Conservation (phyloP, 1,284 basidiomycete species). For the Puccinia polysora region DNA sequence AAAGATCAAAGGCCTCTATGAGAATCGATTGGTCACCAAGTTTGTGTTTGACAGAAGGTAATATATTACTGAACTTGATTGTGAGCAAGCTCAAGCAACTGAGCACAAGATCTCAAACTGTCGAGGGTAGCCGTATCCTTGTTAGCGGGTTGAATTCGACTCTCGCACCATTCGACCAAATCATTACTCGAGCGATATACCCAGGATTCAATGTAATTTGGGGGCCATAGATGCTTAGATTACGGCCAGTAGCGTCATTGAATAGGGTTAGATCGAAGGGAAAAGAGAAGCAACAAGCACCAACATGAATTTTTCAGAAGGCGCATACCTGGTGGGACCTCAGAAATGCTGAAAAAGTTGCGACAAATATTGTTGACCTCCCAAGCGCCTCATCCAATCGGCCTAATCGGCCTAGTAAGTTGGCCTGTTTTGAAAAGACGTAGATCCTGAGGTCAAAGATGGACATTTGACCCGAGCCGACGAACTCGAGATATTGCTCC, state of each 20-base stretch:
- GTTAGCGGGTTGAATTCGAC: slow-evolving; percentile 65
- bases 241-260: slow-evolving; percentile 1
- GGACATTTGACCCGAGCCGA: slow-evolving; percentile 82
- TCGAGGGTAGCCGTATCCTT: slow-evolving; percentile 47
- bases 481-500: slow-evolving; percentile 83
- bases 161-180: slow-evolving; percentile 75
- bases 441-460: slow-evolving; percentile 92
- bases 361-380: slow-evolving; percentile 69
- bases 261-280: neutral
- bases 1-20: neutral
- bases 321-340: slow-evolving; percentile 68
- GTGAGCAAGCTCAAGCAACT: slow-evolving; percentile 73
- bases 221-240: slow-evolving; percentile 18
- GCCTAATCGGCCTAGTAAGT: slow-evolving; percentile 68
- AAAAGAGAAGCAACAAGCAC: neutral
- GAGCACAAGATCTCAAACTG: slow-evolving; percentile 61
- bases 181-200: slow-evolving; percentile 84
- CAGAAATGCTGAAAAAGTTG: slow-evolving; percentile 71
- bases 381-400: slow-evolving; percentile 65
- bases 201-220: slow-evolving; percentile 67
- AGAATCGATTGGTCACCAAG: slow-evolving; percentile 2
- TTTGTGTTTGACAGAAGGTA: slow-evolving; percentile 6
- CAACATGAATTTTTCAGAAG: neutral
- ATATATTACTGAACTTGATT: slow-evolving; percentile 61
- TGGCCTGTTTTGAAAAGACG: slow-evolving; percentile 78